Evolutionary conservation across 2,329 filamentous ascomycete species (phyloP).

Genomic region (Pezicula carpinea): DNA sequence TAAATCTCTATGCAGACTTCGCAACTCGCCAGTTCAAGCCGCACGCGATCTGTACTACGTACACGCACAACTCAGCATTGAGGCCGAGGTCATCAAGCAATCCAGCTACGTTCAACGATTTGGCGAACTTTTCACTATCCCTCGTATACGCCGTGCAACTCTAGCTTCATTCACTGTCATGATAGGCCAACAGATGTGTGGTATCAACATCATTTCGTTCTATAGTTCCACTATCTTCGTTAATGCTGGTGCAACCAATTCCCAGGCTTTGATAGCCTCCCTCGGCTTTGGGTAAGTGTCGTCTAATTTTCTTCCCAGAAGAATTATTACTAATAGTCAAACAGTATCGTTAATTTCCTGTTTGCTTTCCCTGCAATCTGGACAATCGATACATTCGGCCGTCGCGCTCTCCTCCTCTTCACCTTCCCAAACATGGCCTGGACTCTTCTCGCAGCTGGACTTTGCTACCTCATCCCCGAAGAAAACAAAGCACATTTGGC

Average conservation of each 20-base stretch:
- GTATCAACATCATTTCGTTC: slow-evolving; percentile 66
- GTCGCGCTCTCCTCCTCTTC: slow-evolving; percentile 56
- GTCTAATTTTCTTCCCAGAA: background rate
- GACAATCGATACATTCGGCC: slow-evolving; percentile 65
- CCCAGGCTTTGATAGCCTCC: slow-evolving; percentile 55
- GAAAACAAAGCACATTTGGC: slow-evolving; percentile 40
- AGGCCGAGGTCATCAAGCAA: slow-evolving; percentile 54
- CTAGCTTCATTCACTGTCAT: slow-evolving; percentile 76
- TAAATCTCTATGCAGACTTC: slow-evolving; percentile 53
- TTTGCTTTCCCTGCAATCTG: slow-evolving; percentile 52
- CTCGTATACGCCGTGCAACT: slow-evolving; percentile 66
- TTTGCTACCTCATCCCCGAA: slow-evolving; percentile 47
- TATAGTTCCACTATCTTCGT: slow-evolving; percentile 63
- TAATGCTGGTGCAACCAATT: slow-evolving; percentile 50
- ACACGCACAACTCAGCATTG: slow-evolving; percentile 57
- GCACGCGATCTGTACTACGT: slow-evolving; percentile 59
- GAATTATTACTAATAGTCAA: background rate
- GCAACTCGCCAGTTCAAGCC: slow-evolving; percentile 39
- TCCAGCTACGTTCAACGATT: slow-evolving; percentile 45
- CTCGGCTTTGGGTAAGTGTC: slow-evolving; percentile 48
- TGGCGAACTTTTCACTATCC: slow-evolving; percentile 62
- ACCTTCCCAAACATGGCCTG: slow-evolving; percentile 66
- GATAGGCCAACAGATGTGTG: slow-evolving; percentile 34
- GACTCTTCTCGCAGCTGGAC: slow-evolving; percentile 59
- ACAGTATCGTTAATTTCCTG: slow-evolving; percentile 56